Conservation (phyloP, 306 rosid genomes). For the Hippophae tibetana region DNA sequence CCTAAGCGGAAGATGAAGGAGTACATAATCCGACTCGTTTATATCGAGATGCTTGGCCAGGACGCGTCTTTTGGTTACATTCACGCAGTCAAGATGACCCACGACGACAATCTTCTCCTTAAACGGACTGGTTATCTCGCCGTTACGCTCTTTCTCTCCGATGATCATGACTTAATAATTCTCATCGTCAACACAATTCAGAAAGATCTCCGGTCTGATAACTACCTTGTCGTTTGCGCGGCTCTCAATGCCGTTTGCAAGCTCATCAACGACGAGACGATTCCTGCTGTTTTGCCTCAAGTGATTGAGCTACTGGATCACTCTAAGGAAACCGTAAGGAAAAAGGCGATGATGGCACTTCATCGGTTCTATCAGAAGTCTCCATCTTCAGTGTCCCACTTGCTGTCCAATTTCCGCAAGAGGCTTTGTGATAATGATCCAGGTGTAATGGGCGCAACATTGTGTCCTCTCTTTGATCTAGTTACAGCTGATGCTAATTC, state of each 20-base stretch:
- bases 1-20: constrained; percentile 97
- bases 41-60: constrained; percentile 70
- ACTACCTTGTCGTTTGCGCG: constrained; percentile 71
- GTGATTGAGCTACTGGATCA: constrained; percentile 72
- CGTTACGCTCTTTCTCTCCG: constrained; percentile 70
- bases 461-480: constrained; percentile 72
- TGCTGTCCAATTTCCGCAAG: constrained; percentile 61
- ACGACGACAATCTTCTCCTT: constrained; percentile 53
- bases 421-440: constrained; percentile 84
- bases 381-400: constrained; percentile 65
- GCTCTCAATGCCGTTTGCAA: constrained; percentile 79
- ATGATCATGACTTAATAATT: constrained; percentile 80
- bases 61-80: constrained; percentile 57
- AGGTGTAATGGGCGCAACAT: constrained; percentile 88
- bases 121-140: constrained; percentile 94
- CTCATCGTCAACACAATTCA: constrained; percentile 91
- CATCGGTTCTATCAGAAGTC: constrained; percentile 79
- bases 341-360: constrained; percentile 86
- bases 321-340: constrained; percentile 70
- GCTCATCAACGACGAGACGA: constrained; percentile 85
- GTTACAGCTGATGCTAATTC: constrained; percentile 44
- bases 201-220: constrained; percentile 80
- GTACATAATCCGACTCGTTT: constrained; percentile 76
- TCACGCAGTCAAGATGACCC: constrained; percentile 97
- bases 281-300: constrained; percentile 86